Evolutionary conservation across 306 rosid species (phyloP), one percentile per base, ranked within the genome.

Genomic region (Benincasa hispida): DNA sequence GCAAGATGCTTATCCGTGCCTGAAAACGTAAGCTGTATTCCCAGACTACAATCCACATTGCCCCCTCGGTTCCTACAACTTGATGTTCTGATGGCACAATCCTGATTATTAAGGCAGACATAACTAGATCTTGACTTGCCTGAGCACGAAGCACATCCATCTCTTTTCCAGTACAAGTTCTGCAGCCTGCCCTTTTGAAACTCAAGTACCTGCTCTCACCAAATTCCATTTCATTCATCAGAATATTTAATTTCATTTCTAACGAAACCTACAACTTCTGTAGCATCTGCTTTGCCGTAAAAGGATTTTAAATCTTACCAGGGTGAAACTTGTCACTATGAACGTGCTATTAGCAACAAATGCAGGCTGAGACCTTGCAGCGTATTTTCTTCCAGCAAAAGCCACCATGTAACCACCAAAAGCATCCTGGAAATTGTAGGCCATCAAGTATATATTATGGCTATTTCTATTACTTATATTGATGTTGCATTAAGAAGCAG

Each of bases 321-420:
- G 82, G 17, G 92, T 90, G 78, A 83, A 90, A 76, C 95, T 88
- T 39, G 92, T 88, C 59, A 90, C 87, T 8, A 66, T 86, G 65
- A 78, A 85, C 28, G 92, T 80, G 85, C 55, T 54, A 81, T 88
- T 88, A 72, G 92, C 90, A 59, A 90, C 85, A 77, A 90, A 90
- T 1, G 92, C 87, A 79, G 86, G 92, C 19, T 45, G 79, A 79
- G 95, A 90, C 15, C 88, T 84, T 67, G 95, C 95, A 30, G 90
- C 95, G 53, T 90, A 88, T 54, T 88, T 90, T 73, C 85, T 47
- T 21, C 95, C 95, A 2, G 88, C 88, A 81, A 90, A 90, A 68
- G 88, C 95, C 85, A 90, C 95, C 90, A 90, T 88, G 73, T 82
- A 87, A 27, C 92, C 95, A 34, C 95, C 95, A 75, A 83, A 79